Percentiles rank a stretch among this genome's conserved stretches.
Conservation (phyloP, 257 asterid genomes). For the Plantago major region DNA sequence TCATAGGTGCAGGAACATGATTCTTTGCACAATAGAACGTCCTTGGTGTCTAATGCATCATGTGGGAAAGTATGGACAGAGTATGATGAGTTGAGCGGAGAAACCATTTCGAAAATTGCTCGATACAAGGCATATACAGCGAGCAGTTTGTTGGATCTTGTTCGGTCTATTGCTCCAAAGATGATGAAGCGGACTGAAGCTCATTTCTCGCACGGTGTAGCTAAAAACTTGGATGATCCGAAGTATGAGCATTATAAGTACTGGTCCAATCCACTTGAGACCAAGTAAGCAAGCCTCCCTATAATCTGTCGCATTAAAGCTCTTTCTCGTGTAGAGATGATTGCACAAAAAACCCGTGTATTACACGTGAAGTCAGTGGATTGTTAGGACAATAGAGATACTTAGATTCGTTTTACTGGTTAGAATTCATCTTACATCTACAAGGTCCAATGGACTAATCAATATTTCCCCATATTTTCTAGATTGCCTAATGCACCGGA, state of each 20-base stretch:
- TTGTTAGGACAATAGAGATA: too few relatives aligned
- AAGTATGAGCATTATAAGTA: constrained; percentile 72
- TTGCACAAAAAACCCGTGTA: neutral
- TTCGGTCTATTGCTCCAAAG: constrained; percentile 72
- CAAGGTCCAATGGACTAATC: neutral
- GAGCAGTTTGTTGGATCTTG: constrained; percentile 51
- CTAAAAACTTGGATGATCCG: constrained; percentile 70
- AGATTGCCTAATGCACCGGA: constrained; percentile 87
- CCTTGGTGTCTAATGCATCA: constrained; percentile 26
- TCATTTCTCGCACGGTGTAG: constrained; percentile 89
- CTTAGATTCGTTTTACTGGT: neutral
- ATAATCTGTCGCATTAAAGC: neutral
- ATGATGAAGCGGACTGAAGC: constrained; percentile 79
- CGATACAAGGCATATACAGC: constrained; percentile 60
- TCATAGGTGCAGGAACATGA: constrained; percentile 21
- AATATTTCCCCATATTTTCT: neutral
- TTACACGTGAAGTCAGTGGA: too few relatives aligned
- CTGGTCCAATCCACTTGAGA: constrained; percentile 97
- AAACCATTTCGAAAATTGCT: constrained; percentile 38
- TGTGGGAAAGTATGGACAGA: constrained; percentile 76
- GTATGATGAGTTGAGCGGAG: constrained; percentile 58
- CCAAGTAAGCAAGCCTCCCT: constrained; percentile 40
- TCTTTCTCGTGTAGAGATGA: neutral
- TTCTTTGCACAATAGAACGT: constrained; percentile 25
- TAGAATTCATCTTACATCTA: neutral